These are phyloP conservation scores for Phylloporus sp. DNA, from an alignment of 768 basidiomycete genomes.

Conservation along the genomic window DNA sequence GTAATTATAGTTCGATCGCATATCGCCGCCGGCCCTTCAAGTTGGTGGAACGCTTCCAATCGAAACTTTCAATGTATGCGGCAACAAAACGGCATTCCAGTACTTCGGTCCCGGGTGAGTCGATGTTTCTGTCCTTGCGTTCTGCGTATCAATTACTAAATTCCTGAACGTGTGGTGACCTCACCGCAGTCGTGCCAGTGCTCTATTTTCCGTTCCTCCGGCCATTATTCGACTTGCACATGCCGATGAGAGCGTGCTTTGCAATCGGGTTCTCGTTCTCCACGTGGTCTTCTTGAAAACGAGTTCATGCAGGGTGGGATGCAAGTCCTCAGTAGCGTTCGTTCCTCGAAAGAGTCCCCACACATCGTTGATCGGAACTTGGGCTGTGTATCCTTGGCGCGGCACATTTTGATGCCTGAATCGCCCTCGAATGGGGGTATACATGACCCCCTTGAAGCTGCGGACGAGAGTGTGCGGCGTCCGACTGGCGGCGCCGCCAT, in stretches of 20 bases:
- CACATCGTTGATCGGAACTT: slow-evolving; percentile 5
- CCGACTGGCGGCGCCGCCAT: slow-evolving; percentile 6
- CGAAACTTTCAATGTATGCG: slow-evolving; percentile 13
- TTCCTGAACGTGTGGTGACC: neutral
- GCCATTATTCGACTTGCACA: neutral
- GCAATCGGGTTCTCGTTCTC: neutral
- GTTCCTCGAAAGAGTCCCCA: neutral
- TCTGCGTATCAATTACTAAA: neutral
- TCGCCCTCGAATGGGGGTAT: neutral
- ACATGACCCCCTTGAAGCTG: slow-evolving; percentile 11
- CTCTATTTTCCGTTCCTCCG: neutral
- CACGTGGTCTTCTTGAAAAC: neutral
- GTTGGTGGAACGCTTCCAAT: slow-evolving; percentile 21
- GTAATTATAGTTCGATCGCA: too few species aligned
- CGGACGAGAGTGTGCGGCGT: slow-evolving; percentile 5
- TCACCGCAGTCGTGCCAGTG: slow-evolving; percentile 5
- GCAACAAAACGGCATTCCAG: slow-evolving; percentile 5
- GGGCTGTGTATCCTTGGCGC: slow-evolving; percentile 14
- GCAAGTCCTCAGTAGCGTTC: neutral
- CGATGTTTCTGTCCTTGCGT: neutral
- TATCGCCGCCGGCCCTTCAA: slow-evolving; percentile 10
- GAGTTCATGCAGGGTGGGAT: neutral
- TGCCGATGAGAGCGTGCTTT: neutral
- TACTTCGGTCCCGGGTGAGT: too few species aligned
- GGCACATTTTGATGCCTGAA: slow-evolving; percentile 6